A percentile compares a stretch with the other conserved stretches of the same genome.
These are phyloP conservation scores for Neurospora sp. DNA, from an alignment of 495 filamentous ascomycete genomes.

Conservation along the genomic window DNA sequence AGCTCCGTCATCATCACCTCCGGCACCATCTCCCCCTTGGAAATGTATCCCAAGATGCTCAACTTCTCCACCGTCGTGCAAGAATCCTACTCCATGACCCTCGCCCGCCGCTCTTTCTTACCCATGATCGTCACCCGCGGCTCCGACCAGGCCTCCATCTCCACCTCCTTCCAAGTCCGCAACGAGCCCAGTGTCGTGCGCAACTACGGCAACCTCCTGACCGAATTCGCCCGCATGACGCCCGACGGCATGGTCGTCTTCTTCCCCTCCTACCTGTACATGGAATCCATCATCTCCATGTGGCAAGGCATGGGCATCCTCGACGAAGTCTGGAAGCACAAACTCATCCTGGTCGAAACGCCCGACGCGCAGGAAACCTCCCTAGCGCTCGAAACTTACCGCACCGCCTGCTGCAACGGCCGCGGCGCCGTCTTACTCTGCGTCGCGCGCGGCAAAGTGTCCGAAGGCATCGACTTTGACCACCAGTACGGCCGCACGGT, in stretches of 20 bases:
- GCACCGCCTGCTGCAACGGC: slow-evolving; percentile 94
- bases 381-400: slow-evolving; percentile 90
- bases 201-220: slow-evolving; percentile 88
- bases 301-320: slow-evolving; percentile 98
- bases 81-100: slow-evolving; percentile 94
- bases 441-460: slow-evolving; percentile 94
- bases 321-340: slow-evolving; percentile 98
- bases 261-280: slow-evolving; percentile 97
- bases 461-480: slow-evolving; percentile 97
- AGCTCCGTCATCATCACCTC: slow-evolving; percentile 98
- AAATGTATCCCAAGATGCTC: slow-evolving; percentile 99
- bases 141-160: slow-evolving; percentile 84
- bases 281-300: slow-evolving; percentile 98
- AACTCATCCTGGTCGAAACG: slow-evolving; percentile 95
- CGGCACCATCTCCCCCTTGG: slow-evolving; percentile 89
- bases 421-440: slow-evolving; percentile 87
- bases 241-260: slow-evolving; percentile 98
- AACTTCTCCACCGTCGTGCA: slow-evolving; percentile 84
- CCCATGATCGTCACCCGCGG: slow-evolving; percentile 97
- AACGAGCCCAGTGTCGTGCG: slow-evolving; percentile 91
- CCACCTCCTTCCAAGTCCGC: slow-evolving; percentile 83
- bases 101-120: slow-evolving; percentile 88
- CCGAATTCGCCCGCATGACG: slow-evolving; percentile 88
- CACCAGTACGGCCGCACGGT: slow-evolving; percentile 97
- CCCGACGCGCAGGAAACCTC: slow-evolving; percentile 96